Evolutionary conservation across 805 yeast species (phyloP), one percentile per base, ranked within the genome.

Genomic region (Ogataea kodamae): DNA sequence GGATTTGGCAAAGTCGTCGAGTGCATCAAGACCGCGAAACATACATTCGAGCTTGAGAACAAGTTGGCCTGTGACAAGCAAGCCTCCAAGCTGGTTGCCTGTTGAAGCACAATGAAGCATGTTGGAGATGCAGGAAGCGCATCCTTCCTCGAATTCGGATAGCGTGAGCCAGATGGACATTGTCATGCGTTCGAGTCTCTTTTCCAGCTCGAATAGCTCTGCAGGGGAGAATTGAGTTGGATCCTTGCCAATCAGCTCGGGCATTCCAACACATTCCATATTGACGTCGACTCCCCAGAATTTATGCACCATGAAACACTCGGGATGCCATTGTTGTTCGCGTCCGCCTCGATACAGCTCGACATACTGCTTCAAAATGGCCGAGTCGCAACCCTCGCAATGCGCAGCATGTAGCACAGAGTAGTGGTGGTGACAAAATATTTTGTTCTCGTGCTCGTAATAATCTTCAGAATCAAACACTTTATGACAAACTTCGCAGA

Each of bases 261-360:
- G 57, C 14, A 68, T 61, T 22, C 67, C 89, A 17, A 81, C 70
- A 6, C 74, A 64, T 31, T 72, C 79, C 0, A 82, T 70, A 1
- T 81, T 72, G 14, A 92, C 67, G 37, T 79, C 73, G 13, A 89
- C 95, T 54, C 87, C 88, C 98, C 98, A 92, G 52, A 87, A 89
- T 59, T 89, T 89, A 65, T 84, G 89, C 29, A 92, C 94, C 88
- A 94, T 94, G 55, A 88, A 92, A 65, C 99, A 92, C 57, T 94
- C 97, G 2, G 97, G 97, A 61, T 92, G 99, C 99, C 99, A 92
- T 55, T 87, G 95, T 57, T 89, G 95, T 39, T 84, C 81, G 47
- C 81, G 73, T 14, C 96, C 96, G 31, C 96, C 96, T 47, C 92
- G 72, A 41, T 78, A 85, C 27, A 90, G 77, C 58, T 90, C 96